Conservation (phyloP, 208 protist species). For the Trypanosoma rangeli region DNA sequence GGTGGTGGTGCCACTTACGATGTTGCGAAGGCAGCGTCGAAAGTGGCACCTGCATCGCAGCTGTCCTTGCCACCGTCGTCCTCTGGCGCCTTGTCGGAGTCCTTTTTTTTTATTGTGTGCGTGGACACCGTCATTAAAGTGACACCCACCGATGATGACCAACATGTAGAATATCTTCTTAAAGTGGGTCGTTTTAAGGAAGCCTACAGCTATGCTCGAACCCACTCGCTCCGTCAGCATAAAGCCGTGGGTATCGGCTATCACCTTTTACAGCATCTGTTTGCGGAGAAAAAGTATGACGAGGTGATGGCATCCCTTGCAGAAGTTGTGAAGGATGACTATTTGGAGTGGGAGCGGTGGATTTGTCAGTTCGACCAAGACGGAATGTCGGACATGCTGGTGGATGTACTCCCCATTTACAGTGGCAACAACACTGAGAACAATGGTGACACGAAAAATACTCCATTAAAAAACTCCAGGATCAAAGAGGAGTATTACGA, state of each 20-base stretch:
- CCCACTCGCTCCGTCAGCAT: conserved; percentile 29
- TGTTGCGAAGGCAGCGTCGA: not conserved
- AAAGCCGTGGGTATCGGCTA: conserved; percentile 21
- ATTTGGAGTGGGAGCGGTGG: conserved; percentile 66
- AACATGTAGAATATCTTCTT: conserved; percentile 68
- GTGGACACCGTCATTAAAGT: conserved; percentile 56
- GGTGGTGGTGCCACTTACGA: not conserved
- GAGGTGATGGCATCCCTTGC: conserved; percentile 5
- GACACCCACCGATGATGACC: conserved; percentile 49
- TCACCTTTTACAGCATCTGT: conserved; percentile 19
- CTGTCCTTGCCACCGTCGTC: not conserved
- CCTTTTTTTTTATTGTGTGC: conserved; percentile 54
- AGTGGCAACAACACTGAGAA: not conserved
- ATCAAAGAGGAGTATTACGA: conserved; percentile 71
- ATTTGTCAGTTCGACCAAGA: conserved; percentile 61
- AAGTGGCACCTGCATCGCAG: not conserved
- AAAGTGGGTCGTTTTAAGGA: conserved; percentile 29
- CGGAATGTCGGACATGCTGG: conserved; percentile 50
- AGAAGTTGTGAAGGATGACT: conserved; percentile 21
- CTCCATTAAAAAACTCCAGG: conserved; percentile 1
- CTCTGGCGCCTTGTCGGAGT: not conserved
- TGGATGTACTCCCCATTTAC: conserved; percentile 43
- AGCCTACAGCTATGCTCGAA: conserved; percentile 52
- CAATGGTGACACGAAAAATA: not conserved
- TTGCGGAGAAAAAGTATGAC: conserved; percentile 21